Evolutionary conservation across 75 land plant species (phyloP).

Genomic region (Selaginella tamariscina): DNA sequence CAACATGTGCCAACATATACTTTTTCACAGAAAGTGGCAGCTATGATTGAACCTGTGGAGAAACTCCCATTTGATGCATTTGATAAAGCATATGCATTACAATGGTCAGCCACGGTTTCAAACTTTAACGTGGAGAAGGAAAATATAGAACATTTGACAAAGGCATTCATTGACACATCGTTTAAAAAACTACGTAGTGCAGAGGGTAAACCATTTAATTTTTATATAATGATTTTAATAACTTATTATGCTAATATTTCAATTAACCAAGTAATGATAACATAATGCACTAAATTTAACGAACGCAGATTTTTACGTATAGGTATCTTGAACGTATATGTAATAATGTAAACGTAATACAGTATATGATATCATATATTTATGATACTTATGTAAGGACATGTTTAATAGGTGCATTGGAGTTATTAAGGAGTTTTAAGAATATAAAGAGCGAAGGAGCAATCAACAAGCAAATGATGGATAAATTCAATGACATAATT

Average conservation of each 20-base stretch:
- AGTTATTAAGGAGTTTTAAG: constrained; percentile 24
- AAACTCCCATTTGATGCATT: constrained; percentile 25
- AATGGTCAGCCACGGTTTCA: constrained; percentile 24
- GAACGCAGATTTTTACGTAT: no score
- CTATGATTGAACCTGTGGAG: constrained; percentile 26
- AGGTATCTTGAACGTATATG: no score
- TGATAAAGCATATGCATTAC: constrained; percentile 19
- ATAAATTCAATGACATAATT: constrained; percentile 31
- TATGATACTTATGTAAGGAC: neutral
- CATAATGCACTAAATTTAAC: no score
- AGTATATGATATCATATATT: no score
- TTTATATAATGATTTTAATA: no score
- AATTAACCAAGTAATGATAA: no score
- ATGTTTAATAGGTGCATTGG: constrained; percentile 20
- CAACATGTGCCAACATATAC: neutral
- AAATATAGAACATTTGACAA: constrained; percentile 24
- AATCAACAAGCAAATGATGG: constrained; percentile 31
- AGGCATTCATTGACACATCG: constrained; percentile 26
- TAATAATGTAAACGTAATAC: no score
- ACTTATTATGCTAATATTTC: no score
- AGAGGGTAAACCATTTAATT: constrained; percentile 17
- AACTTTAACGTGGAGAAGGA: constrained; percentile 26
- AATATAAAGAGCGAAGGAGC: constrained; percentile 27
- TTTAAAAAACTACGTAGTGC: constrained; percentile 32
- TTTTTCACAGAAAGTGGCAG: constrained; percentile 21